phyloP scores from a whole-genome alignment of 331 rosid species.

The Rosa hybrid region DNA sequence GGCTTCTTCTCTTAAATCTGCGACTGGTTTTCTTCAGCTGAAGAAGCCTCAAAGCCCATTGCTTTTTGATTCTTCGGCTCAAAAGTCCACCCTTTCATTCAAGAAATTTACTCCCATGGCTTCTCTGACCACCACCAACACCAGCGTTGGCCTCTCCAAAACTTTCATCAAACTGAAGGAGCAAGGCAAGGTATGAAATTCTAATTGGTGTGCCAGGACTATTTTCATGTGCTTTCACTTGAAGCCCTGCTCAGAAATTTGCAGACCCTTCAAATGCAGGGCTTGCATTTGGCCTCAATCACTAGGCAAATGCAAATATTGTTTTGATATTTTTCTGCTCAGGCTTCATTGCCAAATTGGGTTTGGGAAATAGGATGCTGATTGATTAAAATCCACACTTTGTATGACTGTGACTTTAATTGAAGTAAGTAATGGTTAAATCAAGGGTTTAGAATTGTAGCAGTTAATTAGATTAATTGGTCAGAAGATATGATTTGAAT shows the following conservation, averaged over 20 bases:
- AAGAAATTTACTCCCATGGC: slow-evolving; percentile 57
- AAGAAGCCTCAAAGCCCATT: slow-evolving; percentile 14
- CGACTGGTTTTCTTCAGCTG: too few species aligned
- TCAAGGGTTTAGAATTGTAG: not conserved
- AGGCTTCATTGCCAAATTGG: not conserved
- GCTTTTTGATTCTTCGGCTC: slow-evolving; percentile 34
- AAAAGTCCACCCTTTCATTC: slow-evolving; percentile 35
- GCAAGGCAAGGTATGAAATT: slow-evolving; percentile 55
- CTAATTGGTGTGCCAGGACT: not conserved
- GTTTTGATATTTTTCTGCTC: not conserved
- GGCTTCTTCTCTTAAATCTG: too few species aligned
- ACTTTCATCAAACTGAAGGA: slow-evolving; percentile 64
- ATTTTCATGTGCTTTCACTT: not conserved
- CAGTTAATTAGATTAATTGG: not conserved
- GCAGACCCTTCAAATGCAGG: not conserved
- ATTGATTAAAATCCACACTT: not conserved
- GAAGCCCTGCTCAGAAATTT: not conserved
- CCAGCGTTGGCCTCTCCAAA: slow-evolving; percentile 62
- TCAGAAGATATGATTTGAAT: not conserved
- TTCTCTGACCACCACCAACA: slow-evolving; percentile 46
- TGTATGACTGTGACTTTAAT: too few species aligned
- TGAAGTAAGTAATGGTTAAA: not conserved
- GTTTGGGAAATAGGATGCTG: not conserved
- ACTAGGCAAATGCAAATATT: not conserved
- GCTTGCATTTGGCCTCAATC: slow-evolving; percentile 6